A percentile compares a stretch with the other conserved stretches of the same genome.
These are phyloP conservation scores for Alternaria longipes DNA, from an alignment of 2,329 filamentous ascomycete species.

Conservation along the genomic window DNA sequence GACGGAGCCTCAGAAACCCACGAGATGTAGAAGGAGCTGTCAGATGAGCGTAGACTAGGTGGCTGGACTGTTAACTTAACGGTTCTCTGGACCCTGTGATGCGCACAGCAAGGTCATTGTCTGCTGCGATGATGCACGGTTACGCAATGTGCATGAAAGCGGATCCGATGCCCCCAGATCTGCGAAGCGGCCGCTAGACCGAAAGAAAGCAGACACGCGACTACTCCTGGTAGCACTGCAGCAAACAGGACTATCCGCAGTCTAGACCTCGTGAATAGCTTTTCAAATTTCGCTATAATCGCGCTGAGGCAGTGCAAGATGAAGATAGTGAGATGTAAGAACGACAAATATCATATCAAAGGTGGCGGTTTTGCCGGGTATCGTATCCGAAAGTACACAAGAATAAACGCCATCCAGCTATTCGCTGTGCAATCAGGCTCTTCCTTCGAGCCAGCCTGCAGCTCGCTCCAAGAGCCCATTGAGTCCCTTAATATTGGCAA, in stretches of 20 bases:
- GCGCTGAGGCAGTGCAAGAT: neutral
- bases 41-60: neutral
- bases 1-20: neutral
- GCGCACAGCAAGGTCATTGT: neutral
- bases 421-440: constrained; percentile 26
- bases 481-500: constrained; percentile 43
- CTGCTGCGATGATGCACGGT: neutral
- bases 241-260: neutral
- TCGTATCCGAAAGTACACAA: constrained; percentile 17
- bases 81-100: constrained; percentile 1
- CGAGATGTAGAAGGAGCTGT: neutral
- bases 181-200: constrained; percentile 1
- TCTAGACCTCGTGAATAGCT: neutral
- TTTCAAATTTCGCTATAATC: neutral
- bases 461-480: constrained; percentile 47
- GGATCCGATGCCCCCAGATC: neutral
- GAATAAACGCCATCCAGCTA: constrained; percentile 8
- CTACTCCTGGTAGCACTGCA: neutral
- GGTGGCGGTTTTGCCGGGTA: constrained; percentile 21
- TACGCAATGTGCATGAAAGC: constrained; percentile 6
- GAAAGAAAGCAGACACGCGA: neutral
- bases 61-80: neutral
- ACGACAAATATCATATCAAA: constrained; percentile 6
- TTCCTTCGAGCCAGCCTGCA: constrained; percentile 49
- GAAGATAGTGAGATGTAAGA: neutral